Base-by-base conservation (phyloP, 495 filamentous ascomycete genomes). In the Entonaema liquescens region DNA sequence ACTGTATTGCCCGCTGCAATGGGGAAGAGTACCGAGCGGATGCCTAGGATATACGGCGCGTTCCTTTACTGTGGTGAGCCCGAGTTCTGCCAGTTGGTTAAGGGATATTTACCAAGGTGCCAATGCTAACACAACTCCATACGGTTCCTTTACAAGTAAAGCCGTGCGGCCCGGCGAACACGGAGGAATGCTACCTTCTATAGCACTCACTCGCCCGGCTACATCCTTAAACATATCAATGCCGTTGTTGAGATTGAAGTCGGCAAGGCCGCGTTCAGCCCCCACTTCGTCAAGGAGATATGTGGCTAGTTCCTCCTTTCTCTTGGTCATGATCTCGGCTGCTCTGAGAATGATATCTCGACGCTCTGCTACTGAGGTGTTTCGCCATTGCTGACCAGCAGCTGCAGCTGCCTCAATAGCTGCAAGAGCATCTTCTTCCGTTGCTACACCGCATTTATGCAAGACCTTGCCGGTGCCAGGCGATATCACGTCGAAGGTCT, bases 1-100 rank as follows among this genome's bases (percentile, higher is more conserved):
- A 85, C 85, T 1, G 92, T 93, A 74, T 92, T 93, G 25, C 94
- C 94, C 1, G 89, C 89, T 11, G 93, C 94, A 40, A 97, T 83
- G n/a, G 94, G 90, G 72, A 86, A 91, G 33, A 89, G 80, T 19
- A 94, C 78, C 1, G 92, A 83, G 54, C 92, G 90, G 33, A 85
- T 79, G 33, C 87, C 89, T 19, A 95, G 83, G 70, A 93, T 89
- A 67, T 88, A 89, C 8, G 92, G 90, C 0, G 89, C 91, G 71
- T 95, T 94, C 87, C 90, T 91, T 68, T 19, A n/a, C 44, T 50
- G 40, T 62, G 66, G 68, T 81, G 12, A 79, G 76, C 61, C 79
- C 80, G 63, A 0, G 56, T 62, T 49, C 2, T 1, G 3, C 13
- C 7, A 44, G 44, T 23, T 40, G 25, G 28, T 17, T 13, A 40